phyloP scores from a whole-genome alignment of 1,139 yeast species.

The Kodamaea derodonti region DNA sequence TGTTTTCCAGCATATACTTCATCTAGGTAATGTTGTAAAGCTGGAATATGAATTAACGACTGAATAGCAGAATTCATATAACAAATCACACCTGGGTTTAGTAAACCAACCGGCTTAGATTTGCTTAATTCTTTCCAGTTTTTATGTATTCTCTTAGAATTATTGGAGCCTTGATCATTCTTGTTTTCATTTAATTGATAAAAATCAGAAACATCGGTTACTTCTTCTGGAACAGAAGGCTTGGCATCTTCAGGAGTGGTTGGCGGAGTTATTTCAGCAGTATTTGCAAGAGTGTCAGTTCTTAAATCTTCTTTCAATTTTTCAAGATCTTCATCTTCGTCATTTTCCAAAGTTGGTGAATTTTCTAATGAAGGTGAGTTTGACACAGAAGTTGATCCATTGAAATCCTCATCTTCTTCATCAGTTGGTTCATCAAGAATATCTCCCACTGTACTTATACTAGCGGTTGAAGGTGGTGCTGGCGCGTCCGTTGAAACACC shows the following conservation, averaged over 20 bases:
- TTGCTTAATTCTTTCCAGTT: conserved; percentile 54
- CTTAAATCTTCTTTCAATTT: conserved; percentile 33
- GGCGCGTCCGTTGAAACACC: too few species aligned
- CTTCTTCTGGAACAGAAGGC: conserved; percentile 6
- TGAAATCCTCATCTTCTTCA: conserved; percentile 24
- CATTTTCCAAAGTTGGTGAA: background rate
- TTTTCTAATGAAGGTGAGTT: conserved; percentile 11
- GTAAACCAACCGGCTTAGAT: conserved; percentile 64
- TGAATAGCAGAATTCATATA: conserved; percentile 95
- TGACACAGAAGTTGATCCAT: conserved; percentile 12
- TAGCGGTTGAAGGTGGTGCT: too few species aligned
- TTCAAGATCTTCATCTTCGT: conserved; percentile 25
- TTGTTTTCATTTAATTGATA: conserved; percentile 49
- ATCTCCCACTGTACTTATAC: too few species aligned
- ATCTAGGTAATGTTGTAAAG: conserved; percentile 75
- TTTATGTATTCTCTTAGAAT: conserved; percentile 51
- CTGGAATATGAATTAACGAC: conserved; percentile 85
- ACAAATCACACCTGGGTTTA: conserved; percentile 94
- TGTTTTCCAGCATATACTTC: conserved; percentile 57
- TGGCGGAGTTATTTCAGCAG: conserved; percentile 31
- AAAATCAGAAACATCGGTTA: conserved; percentile 18
- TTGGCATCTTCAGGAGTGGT: conserved; percentile 40
- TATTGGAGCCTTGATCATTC: conserved; percentile 58
- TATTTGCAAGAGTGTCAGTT: conserved; percentile 31
- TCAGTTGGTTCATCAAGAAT: conserved; percentile 19